Base-by-base conservation (phyloP, 352 stramenopile species). In the Phytophthora megakarya region DNA sequence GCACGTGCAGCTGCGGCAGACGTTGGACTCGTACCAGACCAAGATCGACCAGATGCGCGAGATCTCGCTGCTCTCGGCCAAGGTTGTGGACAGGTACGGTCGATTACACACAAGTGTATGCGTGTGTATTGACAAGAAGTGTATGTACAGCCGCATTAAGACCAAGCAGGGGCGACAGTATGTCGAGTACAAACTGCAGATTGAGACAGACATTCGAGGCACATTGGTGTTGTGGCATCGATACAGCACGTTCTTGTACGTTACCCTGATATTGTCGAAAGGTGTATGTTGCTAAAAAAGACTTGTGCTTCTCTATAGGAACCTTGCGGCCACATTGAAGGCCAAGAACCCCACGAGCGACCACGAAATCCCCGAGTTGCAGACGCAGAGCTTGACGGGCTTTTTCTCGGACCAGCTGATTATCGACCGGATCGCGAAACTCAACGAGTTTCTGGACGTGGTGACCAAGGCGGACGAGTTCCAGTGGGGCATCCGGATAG, bases 41-140 rank as follows among this genome's bases (percentile, higher is more conserved):
- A 95, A 95, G 72, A 92, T 95, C 67, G 86, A 93, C 67, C 84
- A 92, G 61, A 92, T 93, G 83, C 72, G 85, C 55, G 85, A 94
- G 65, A 92, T 94, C 59, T 92, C 86, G 57, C 67, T 95, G 59
- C 79, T 95, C 56, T 84, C 80, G 32, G 86, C 86, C 57, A 90
- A 89, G 61, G 86, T 95, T 39, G 85, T 95, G 44, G 87, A 95
- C 74, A 93, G 84, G 84, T 93, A 58, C 25, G 54, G 7, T 9
- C 13, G 3, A 19, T 55, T 42, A 48, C 51, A 21, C 21, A 30
- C 3, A 47, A 3, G 3, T 30, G 40, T 67, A 52, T 39, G 21
- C 11, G 48, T 54, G 48, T 4, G 15, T 16, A 6, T 47, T 72
- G 56, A 60, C 53, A 25, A 22, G 44, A 57, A 28, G n/a, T 67